A percentile compares a stretch with the other conserved stretches of the same genome.
These are phyloP conservation scores for Aureobasidium musti DNA, from an alignment of 2,329 filamentous ascomycete genomes.

Conservation along the genomic window DNA sequence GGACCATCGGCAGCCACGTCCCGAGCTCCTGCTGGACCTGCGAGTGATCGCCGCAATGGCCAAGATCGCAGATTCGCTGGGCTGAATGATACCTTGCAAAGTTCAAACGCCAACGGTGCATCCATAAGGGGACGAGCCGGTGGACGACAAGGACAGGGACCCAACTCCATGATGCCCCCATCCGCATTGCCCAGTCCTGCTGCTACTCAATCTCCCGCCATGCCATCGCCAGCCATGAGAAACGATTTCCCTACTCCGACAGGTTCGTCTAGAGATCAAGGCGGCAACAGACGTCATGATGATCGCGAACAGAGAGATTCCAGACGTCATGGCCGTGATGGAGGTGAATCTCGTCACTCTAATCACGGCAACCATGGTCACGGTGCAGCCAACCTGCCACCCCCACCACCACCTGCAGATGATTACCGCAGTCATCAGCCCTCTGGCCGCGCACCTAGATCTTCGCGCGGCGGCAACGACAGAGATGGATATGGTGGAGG, in stretches of 20 bases:
- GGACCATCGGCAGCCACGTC: conserved; percentile 37
- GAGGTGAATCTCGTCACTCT: conserved; percentile 28
- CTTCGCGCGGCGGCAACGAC: conserved; percentile 33
- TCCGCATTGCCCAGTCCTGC: neutral
- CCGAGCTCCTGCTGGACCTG: conserved; percentile 31
- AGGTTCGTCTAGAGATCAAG: neutral
- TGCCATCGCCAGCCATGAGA: conserved; percentile 3
- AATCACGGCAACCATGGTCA: neutral
- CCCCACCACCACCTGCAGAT: neutral
- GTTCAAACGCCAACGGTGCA: conserved; percentile 15
- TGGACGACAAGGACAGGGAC: neutral
- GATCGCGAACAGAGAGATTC: conserved; percentile 33
- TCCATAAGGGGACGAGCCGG: conserved; percentile 29
- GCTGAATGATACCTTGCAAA: conserved; percentile 32
- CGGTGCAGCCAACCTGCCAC: neutral
- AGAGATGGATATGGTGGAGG: conserved; percentile 29
- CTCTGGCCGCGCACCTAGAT: neutral
- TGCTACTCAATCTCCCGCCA: neutral
- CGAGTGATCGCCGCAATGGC: conserved; percentile 30
- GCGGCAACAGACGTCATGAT: conserved; percentile 33
- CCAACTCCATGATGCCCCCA: neutral
- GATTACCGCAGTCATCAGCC: conserved; percentile 8
- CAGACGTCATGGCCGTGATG: conserved; percentile 32
- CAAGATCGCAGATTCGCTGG: conserved; percentile 40
- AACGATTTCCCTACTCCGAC: neutral